Conservation (phyloP, 148 eudicot species). For the Persicaria tinctoria region DNA sequence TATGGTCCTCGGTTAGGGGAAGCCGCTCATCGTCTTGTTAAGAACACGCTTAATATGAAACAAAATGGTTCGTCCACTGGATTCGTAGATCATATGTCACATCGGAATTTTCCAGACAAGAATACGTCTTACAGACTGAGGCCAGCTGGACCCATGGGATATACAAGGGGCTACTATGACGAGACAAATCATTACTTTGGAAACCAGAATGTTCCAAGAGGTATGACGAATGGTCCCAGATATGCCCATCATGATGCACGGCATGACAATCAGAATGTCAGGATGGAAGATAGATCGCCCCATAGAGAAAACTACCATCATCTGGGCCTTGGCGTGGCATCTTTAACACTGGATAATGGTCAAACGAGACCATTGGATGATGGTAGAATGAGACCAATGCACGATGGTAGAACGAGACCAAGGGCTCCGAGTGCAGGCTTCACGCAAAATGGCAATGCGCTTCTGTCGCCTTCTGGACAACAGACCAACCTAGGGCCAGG, state of each 20-base stretch:
- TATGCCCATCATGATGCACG: constrained; percentile 28
- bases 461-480: constrained; percentile 66
- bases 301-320: constrained; percentile 31
- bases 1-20: constrained; percentile 69
- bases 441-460: constrained; percentile 31
- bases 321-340: constrained; percentile 45
- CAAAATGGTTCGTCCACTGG: constrained; percentile 36
- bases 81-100: constrained; percentile 25
- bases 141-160: constrained; percentile 62
- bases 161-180: constrained; percentile 44
- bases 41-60: constrained; percentile 64
- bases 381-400: constrained; percentile 19
- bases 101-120: constrained; percentile 35
- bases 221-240: constrained; percentile 27
- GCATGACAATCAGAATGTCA: constrained; percentile 34
- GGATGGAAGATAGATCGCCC: constrained; percentile 21
- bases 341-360: constrained; percentile 33
- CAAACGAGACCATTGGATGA: background rate
- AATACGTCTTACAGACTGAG: constrained; percentile 36
- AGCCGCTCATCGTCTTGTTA: constrained; percentile 89
- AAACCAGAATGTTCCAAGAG: constrained; percentile 21
- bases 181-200: constrained; percentile 22
- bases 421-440: constrained; percentile 31
- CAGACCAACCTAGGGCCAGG: constrained; percentile 44
- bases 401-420: constrained; percentile 23